Evolutionary conservation across 2,329 filamentous ascomycete species (phyloP).

Genomic region (Ophiostoma himal-ulmi): DNA sequence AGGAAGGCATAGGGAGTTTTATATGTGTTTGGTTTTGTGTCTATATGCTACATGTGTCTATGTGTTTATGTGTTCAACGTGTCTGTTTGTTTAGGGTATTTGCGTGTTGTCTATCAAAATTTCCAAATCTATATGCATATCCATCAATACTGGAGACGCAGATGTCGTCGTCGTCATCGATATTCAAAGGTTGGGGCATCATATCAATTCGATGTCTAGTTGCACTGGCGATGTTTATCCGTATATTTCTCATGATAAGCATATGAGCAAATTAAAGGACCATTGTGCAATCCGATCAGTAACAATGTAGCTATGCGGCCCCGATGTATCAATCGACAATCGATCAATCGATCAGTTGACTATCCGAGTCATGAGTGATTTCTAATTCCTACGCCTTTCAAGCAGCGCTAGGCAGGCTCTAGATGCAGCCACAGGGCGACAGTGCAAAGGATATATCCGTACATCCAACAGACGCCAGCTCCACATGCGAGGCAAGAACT

Average conservation of each 20-base stretch:
- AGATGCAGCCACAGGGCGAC: too few species aligned
- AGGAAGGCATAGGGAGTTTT: not conserved
- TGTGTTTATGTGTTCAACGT: not conserved
- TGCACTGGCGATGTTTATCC: too few species aligned
- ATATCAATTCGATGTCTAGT: too few species aligned
- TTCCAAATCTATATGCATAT: not conserved
- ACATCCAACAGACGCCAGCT: not conserved
- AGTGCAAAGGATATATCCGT: not conserved
- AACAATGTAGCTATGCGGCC: too few species aligned
- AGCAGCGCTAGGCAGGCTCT: not conserved
- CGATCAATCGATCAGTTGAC: not conserved
- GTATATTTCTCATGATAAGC: too few species aligned
- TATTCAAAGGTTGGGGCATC: too few species aligned
- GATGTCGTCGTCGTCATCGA: too few species aligned
- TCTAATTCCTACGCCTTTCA: not conserved
- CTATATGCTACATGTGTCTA: not conserved
- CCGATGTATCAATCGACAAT: too few species aligned
- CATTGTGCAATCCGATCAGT: too few species aligned
- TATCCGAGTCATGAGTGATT: not conserved
- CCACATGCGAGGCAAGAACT: not conserved
- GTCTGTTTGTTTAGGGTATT: not conserved
- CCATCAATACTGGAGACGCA: too few species aligned
- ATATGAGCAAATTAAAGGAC: too few species aligned
- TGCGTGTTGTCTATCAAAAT: not conserved
- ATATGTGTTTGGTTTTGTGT: not conserved